These are phyloP conservation scores for Thielaviopsis euricoi DNA, from an alignment of 2,329 filamentous ascomycete genomes.

Conservation along the genomic window DNA sequence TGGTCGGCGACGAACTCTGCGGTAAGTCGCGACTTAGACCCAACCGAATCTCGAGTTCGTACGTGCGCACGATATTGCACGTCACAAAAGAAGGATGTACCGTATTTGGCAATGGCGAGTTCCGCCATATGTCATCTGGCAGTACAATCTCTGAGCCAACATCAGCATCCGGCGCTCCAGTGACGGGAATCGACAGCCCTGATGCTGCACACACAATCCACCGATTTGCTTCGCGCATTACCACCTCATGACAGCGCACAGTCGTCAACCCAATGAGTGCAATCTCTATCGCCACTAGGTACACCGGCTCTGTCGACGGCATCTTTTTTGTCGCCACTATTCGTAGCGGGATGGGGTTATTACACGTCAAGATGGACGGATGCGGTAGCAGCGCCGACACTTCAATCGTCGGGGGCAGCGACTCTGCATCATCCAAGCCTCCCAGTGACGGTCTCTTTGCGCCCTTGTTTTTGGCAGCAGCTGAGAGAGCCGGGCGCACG, in stretches of 20 bases:
- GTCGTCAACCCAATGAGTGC: slow-evolving; percentile 66
- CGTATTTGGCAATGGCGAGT: slow-evolving; percentile 59
- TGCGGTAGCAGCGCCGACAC: slow-evolving; percentile 65
- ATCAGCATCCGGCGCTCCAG: slow-evolving; percentile 34
- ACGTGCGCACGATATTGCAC: slow-evolving; percentile 70
- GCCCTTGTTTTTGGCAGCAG: neutral
- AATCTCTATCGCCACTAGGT: slow-evolving; percentile 64
- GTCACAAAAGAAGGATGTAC: slow-evolving; percentile 75
- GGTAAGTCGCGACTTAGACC: slow-evolving; percentile 57
- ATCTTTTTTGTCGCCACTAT: slow-evolving; percentile 64
- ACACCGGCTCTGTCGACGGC: slow-evolving; percentile 51
- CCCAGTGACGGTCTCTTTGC: neutral
- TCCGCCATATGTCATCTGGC: slow-evolving; percentile 57
- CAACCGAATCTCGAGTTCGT: slow-evolving; percentile 69
- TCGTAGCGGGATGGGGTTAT: slow-evolving; percentile 65
- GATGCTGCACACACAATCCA: slow-evolving; percentile 61
- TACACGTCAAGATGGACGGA: slow-evolving; percentile 78
- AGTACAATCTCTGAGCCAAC: slow-evolving; percentile 52
- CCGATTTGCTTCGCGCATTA: slow-evolving; percentile 50
- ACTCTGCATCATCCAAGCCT: neutral
- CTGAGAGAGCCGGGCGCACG: slow-evolving; percentile 6
- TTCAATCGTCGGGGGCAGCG: slow-evolving; percentile 52
- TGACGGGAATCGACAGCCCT: slow-evolving; percentile 56
- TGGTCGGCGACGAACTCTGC: neutral
- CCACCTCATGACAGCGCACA: slow-evolving; percentile 61